A percentile compares a stretch with the other conserved stretches of the same genome.
phyloP scores from a whole-genome alignment of 2,329 filamentous ascomycete species.

The Fusarium sp. region DNA sequence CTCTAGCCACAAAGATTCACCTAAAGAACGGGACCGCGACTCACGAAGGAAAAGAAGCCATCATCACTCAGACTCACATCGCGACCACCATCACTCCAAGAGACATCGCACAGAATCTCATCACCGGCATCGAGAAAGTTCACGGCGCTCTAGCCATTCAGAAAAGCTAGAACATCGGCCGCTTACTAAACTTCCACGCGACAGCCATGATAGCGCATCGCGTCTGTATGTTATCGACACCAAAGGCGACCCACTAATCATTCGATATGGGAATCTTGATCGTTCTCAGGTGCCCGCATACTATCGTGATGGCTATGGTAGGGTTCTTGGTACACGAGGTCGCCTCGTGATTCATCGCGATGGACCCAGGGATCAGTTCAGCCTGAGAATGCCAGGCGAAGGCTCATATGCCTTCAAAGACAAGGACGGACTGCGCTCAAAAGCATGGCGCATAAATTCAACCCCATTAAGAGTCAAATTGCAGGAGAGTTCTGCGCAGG shows the following conservation, averaged over 20 bases:
- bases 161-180: constrained; percentile 19
- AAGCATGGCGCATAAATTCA: constrained; percentile 53
- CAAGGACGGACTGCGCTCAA: constrained; percentile 62
- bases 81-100: constrained; percentile 33
- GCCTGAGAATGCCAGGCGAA: constrained; percentile 59
- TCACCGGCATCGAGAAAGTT: constrained; percentile 24
- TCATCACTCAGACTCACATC: constrained; percentile 31
- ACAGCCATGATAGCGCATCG: constrained; percentile 30
- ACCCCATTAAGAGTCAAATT: constrained; percentile 56
- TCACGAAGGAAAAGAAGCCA: constrained; percentile 37
- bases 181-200: constrained; percentile 6
- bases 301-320: constrained; percentile 74
- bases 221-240: constrained; percentile 72
- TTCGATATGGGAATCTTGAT: constrained; percentile 79
- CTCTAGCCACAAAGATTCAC: constrained; percentile 23
- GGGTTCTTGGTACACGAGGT: constrained; percentile 73
- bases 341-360: constrained; percentile 75
- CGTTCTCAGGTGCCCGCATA: constrained; percentile 79
- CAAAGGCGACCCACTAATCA: constrained; percentile 80
- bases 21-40: constrained; percentile 39
- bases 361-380: constrained; percentile 67
- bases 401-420: constrained; percentile 49
- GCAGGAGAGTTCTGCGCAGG: constrained; percentile 38
- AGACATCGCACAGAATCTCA: constrained; percentile 31
- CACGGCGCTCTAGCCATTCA: constrained; percentile 7